These are phyloP conservation scores for Aspergillus chevalieri DNA, from an alignment of 2,329 filamentous ascomycete species.

Conservation along the genomic window DNA sequence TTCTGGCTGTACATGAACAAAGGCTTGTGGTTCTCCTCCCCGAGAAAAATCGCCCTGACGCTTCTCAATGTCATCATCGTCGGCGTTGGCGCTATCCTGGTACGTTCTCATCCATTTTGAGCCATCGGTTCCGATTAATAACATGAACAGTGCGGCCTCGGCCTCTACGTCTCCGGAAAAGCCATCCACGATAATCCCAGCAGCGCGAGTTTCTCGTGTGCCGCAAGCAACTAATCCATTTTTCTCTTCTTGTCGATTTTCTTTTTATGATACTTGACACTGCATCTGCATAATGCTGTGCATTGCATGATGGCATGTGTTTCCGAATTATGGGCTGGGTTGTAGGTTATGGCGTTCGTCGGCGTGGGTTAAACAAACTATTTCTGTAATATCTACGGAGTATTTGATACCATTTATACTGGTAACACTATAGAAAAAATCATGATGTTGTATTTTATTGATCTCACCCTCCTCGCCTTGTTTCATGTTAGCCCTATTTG, in stretches of 20 bases:
- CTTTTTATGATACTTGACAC: no score
- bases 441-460: no score
- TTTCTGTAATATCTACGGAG: no score
- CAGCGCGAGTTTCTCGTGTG: constrained; percentile 27
- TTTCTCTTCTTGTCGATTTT: neutral
- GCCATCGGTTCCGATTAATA: neutral
- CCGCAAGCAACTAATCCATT: constrained; percentile 17
- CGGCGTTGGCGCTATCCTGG: constrained; percentile 17
- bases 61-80: constrained; percentile 20
- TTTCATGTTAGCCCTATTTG: no score
- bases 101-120: constrained; percentile 5
- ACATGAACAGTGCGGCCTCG: constrained; percentile 22
- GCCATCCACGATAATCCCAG: constrained; percentile 28
- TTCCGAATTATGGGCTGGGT: no score
- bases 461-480: no score
- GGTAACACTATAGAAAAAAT: no score
- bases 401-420: no score
- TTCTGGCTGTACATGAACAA: constrained; percentile 35
- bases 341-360: no score
- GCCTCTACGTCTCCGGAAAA: constrained; percentile 30
- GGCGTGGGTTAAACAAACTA: no score
- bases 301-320: no score
- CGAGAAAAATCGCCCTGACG: constrained; percentile 24
- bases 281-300: no score
- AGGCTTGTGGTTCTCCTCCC: constrained; percentile 25